Evolutionary conservation across 768 basidiomycete genomes (phyloP).

Genomic region (Lentinula guzmanii): DNA sequence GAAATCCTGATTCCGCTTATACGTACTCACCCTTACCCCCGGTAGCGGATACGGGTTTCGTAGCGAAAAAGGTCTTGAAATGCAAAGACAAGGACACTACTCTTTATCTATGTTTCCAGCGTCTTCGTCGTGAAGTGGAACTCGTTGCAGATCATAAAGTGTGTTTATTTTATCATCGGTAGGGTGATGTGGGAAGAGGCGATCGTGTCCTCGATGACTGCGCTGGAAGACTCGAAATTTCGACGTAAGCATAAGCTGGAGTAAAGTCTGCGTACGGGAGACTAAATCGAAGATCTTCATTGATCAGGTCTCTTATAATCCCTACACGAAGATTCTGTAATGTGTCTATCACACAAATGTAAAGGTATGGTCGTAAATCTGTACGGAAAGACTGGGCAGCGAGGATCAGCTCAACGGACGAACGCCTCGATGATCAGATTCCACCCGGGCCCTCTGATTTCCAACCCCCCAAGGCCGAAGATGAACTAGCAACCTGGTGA

Average conservation of each 20-base stretch:
- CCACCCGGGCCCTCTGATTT: background rate
- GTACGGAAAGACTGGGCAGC: background rate
- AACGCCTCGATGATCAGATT: background rate
- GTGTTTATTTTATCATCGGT: background rate
- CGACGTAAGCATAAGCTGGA: too few species aligned
- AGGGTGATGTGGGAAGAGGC: constrained; percentile 52
- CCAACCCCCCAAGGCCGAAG: background rate
- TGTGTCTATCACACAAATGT: constrained; percentile 23
- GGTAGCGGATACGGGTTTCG: constrained; percentile 47
- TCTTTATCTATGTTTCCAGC: constrained; percentile 47
- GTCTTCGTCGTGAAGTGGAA: constrained; percentile 56
- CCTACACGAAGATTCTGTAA: constrained; percentile 51
- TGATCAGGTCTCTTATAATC: constrained; percentile 49
- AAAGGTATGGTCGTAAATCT: background rate
- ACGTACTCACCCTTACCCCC: constrained; percentile 36
- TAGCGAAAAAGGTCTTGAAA: constrained; percentile 60
- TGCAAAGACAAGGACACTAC: constrained; percentile 37
- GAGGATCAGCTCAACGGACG: background rate
- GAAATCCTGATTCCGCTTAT: too few species aligned
- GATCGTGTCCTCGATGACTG: constrained; percentile 52
- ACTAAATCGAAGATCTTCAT: constrained; percentile 35
- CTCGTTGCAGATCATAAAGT: constrained; percentile 55
- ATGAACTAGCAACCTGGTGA: background rate
- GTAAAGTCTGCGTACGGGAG: too few species aligned
- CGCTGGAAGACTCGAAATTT: constrained; percentile 44